Base-by-base conservation (phyloP, 202 grass and related monocot genomes). In the Musa balbisiana region DNA sequence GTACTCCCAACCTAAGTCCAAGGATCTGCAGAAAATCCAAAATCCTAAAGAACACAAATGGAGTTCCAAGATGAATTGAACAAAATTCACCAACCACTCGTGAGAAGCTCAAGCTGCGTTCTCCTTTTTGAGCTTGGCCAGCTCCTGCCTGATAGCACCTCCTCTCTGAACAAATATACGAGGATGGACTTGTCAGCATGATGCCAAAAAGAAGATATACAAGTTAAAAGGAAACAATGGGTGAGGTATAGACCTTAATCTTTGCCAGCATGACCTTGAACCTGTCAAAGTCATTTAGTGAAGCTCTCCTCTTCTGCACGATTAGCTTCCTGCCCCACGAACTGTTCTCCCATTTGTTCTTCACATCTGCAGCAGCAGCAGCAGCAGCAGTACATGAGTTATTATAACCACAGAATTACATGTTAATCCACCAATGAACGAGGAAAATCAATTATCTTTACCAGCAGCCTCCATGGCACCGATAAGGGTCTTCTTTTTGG, bases 291-390 rank as follows among this genome's bases (percentile, higher is more conserved):
- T 96, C 92, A 87, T 91, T 91, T 19, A 96, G 88, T 0, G 92
- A 55, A 58, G 92, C 88, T 89, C 92, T 91, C 81, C 85, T 98
- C 81, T 92, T 86, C 95, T 98, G 95, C 10, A 96, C 92, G 80
- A 96, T 96, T 27, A 96, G 27, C 80, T 96, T 96, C 81, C 82
- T 96, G 58, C 92, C 92, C 92, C 92, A 96, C 5, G 86, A 91
- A 68, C 92, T 96, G 19, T 89, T 96, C 80, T 96, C 92, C 92
- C 92, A 96, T 81, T 91, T 96, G 55, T 77, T 85, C 58, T 96
- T 96, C 21, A 96, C 92, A 85, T 96, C 92, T 91, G 81, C 29
- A 78, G 50, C 71, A 52, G 19, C 20, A 43, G 10, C 10, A 53
- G 69, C 52, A 79, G 11, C n/a, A 62, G 52, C 11, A 43, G 33